Conservation (phyloP, 805 yeast species). For the Nakazawaea ishiwadae region DNA sequence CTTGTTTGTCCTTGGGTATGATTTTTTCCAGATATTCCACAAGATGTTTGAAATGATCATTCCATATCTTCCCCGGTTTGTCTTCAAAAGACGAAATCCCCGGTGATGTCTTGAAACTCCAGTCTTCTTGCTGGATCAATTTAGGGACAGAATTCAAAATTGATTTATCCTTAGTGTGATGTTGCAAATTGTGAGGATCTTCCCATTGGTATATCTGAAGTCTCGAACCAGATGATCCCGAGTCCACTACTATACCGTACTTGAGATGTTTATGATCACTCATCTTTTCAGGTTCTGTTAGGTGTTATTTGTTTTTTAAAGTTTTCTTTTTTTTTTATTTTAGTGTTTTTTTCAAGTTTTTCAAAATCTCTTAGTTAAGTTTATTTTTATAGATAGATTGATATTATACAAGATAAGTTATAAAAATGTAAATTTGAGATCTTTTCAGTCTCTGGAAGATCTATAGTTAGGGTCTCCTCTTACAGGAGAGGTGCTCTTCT, state of each 20-base stretch:
- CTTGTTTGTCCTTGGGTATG: slow-evolving; percentile 58
- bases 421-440: no score
- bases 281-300: not conserved
- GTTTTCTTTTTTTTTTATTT: not conserved
- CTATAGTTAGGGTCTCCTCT: no score
- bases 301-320: not conserved
- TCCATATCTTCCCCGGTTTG: slow-evolving; percentile 57
- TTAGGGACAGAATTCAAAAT: slow-evolving; percentile 59
- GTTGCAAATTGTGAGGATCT: slow-evolving; percentile 35
- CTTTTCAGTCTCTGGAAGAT: no score
- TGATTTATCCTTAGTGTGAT: slow-evolving; percentile 25
- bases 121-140: slow-evolving; percentile 54
- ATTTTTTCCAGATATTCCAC: slow-evolving; percentile 64
- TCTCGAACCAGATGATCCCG: slow-evolving; percentile 95
- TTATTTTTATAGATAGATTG: no score
- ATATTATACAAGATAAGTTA: no score
- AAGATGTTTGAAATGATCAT: slow-evolving; percentile 60
- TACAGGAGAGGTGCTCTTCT: no score
- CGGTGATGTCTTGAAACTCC: slow-evolving; percentile 74
- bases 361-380: no score
- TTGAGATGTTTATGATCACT: slow-evolving; percentile 15
- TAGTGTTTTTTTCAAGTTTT: not conserved
- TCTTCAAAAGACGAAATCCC: slow-evolving; percentile 74
- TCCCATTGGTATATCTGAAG: slow-evolving; percentile 81
- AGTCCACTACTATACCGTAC: slow-evolving; percentile 89